These are phyloP conservation scores for Phytopythium sindhum DNA, from an alignment of 352 stramenopile species.

Conservation along the genomic window DNA sequence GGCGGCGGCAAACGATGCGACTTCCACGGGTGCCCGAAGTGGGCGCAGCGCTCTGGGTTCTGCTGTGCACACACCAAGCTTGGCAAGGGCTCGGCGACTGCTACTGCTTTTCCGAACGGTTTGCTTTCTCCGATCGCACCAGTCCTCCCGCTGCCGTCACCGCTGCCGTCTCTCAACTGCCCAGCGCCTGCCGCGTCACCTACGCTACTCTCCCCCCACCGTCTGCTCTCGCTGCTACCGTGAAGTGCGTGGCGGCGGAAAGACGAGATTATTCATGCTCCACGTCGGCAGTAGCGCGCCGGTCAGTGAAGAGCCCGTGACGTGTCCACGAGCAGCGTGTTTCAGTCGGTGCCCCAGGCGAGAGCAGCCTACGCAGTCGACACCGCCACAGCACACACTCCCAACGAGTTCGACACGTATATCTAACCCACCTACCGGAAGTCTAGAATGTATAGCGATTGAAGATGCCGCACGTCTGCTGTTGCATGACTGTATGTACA, in stretches of 20 bases:
- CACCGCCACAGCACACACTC: background rate
- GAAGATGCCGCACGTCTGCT: background rate
- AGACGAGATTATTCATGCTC: background rate
- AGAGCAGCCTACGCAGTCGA: background rate
- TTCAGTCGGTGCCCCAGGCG: background rate
- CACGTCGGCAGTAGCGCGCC: too few relatives aligned
- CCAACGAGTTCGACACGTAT: background rate
- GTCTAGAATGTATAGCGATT: conserved; percentile 1
- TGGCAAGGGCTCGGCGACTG: conserved; percentile 13
- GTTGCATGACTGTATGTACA: background rate
- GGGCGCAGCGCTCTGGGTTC: conserved; percentile 80
- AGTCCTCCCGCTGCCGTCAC: conserved; percentile 7
- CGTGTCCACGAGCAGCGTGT: background rate
- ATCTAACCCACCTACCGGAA: background rate
- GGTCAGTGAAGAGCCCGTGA: background rate
- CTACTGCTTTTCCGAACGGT: background rate
- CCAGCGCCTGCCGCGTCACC: conserved; percentile 26
- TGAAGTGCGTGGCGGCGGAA: conserved; percentile 15
- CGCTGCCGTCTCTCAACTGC: background rate
- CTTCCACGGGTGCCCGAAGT: conserved; percentile 76
- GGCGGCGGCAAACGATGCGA: conserved; percentile 81
- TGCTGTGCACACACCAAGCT: conserved; percentile 84
- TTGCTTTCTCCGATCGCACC: background rate
- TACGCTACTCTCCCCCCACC: conserved; percentile 58
- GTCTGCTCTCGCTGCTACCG: conserved; percentile 55